A percentile compares a stretch with the other conserved stretches of the same genome.
Evolutionary conservation across 768 basidiomycete species (phyloP).

Genomic region (Podaxis sp.): DNA sequence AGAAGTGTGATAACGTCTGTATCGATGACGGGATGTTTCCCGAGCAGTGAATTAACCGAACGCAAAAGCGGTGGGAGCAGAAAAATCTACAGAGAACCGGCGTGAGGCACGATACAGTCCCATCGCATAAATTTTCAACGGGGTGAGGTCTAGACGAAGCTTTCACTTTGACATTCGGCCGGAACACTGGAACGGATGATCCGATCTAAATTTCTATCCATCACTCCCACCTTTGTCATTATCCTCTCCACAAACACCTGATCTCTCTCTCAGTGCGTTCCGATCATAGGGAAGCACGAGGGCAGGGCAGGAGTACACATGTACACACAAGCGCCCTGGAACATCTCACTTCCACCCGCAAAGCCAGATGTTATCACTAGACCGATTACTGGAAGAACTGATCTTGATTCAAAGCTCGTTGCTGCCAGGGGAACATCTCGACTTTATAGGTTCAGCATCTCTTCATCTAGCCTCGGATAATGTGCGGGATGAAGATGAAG

Average conservation of each 20-base stretch:
- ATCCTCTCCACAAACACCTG: neutral
- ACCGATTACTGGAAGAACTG: conserved; percentile 42
- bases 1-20: neutral
- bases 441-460: conserved; percentile 29
- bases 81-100: neutral
- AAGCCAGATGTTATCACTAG: neutral
- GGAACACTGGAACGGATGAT: neutral
- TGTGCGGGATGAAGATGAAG: neutral
- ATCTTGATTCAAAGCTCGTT: conserved; percentile 59
- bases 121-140: neutral
- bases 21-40: neutral
- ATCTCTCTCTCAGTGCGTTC: neutral
- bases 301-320: neutral
- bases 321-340: neutral
- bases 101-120: neutral
- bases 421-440: conserved; percentile 52
- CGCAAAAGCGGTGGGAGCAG: neutral
- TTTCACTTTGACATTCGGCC: neutral
- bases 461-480: too few species aligned
- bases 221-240: neutral
- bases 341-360: neutral
- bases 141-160: too few species aligned
- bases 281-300: neutral
- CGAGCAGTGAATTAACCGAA: neutral
- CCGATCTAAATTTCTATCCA: conserved; percentile 6